Base-by-base conservation (phyloP, 257 asterid genomes). In the Solanum chiquidenum region DNA sequence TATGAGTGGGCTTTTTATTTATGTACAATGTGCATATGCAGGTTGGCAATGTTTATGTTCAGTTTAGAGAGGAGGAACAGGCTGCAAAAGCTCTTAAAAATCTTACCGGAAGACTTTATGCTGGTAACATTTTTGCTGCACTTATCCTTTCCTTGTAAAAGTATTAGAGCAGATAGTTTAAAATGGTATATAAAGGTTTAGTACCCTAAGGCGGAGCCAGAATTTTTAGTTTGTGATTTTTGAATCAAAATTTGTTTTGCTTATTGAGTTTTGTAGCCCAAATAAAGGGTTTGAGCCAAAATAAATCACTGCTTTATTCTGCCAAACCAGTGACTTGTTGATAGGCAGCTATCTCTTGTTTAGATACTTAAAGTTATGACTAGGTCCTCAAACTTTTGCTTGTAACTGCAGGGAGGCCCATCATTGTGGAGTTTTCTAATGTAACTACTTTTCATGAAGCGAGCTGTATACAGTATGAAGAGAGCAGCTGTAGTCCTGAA, bases 371-470 rank as follows among this genome's bases (percentile, higher is more conserved):
- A 42, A 38, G 4, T 4, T 40, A 77, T 77, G 62, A 12, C 49
- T 35, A 35, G 49, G 35, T 77, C 37, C 62, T 25, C 62, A 77
- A 76, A 64, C 37, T 68, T 76, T 88, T 80, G 89, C 21, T 80
- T 66, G 49, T 42, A 10, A 87, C 83, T 88, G 86, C n/a, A n/a
- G n/a, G n/a, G n/a, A n/a, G n/a, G n/a, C n/a, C n/a, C n/a, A n/a
- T n/a, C n/a, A n/a, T n/a, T 89, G 94, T 97, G 84, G 99, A 97
- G 89, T 95, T 95, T 92, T 97, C 99, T 38, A 98, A n/a, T n/a
- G n/a, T n/a, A n/a, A n/a, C n/a, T n/a, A n/a, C n/a, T n/a, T n/a
- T n/a, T n/a, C 98, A 97, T 90, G 99, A 97, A 87, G 99, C 98
- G 64, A n/a, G n/a, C n/a, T n/a, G n/a, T n/a, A n/a, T n/a, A n/a